phyloP scores from a whole-genome alignment of 768 basidiomycete species.

The Phaffia australis region DNA sequence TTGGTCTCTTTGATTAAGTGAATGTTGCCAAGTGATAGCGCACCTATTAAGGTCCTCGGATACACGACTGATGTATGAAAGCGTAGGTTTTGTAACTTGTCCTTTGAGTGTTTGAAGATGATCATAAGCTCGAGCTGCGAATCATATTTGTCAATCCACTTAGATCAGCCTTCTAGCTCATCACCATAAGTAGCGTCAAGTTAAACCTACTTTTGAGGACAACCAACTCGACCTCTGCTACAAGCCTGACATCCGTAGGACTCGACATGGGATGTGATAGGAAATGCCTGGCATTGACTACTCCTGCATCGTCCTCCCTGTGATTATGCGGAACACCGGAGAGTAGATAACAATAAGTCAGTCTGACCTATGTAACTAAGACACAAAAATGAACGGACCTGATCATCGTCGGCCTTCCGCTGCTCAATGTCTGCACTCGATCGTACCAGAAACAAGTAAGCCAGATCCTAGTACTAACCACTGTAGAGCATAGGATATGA shows the following conservation, averaged over 20 bases:
- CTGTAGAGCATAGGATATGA: background rate
- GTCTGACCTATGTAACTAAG: no score
- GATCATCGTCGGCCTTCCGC: conserved; percentile 77
- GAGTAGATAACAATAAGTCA: no score
- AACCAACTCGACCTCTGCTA: conserved; percentile 80
- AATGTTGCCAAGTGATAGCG: background rate
- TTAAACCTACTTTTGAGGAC: conserved; percentile 66
- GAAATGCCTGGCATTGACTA: conserved; percentile 58
- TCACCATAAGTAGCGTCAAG: background rate
- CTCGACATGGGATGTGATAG: conserved; percentile 70
- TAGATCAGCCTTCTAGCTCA: background rate
- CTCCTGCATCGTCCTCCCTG: conserved; percentile 61
- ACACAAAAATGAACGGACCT: conserved; percentile 35
- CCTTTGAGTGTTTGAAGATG: conserved; percentile 76
- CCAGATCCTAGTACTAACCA: conserved; percentile 21
- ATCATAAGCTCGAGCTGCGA: conserved; percentile 79
- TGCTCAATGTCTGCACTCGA: conserved; percentile 74
- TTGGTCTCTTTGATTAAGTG: no score
- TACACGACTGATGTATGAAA: conserved; percentile 77
- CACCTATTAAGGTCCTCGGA: conserved; percentile 66
- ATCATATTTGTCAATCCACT: background rate
- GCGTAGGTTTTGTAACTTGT: conserved; percentile 69
- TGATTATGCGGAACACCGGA: no score
- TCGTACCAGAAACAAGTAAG: conserved; percentile 22
- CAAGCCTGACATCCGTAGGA: conserved; percentile 75